Evolutionary conservation across 331 rosid genomes (phyloP).

Genomic region (Acacia pycnantha): DNA sequence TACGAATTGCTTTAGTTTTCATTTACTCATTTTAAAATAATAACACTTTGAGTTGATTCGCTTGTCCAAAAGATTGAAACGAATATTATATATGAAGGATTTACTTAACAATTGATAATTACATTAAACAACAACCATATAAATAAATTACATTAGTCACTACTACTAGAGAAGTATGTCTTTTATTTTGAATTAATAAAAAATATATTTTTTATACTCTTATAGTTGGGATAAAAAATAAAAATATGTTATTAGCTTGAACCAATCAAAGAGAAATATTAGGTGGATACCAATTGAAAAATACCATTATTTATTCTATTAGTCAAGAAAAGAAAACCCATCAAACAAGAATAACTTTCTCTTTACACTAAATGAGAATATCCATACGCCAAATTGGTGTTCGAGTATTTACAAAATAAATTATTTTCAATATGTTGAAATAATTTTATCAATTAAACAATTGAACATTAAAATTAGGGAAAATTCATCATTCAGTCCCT

Average conservation of each 20-base stretch:
- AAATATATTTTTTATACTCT: not conserved
- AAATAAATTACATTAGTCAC: not conserved
- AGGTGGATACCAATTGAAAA: not conserved
- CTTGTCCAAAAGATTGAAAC: constrained; percentile 31
- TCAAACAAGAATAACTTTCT: constrained; percentile 9
- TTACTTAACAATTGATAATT: constrained; percentile 20
- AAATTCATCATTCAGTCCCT: no score
- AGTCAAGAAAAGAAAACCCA: constrained; percentile 8
- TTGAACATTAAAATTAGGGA: no score
- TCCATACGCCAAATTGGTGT: not conserved
- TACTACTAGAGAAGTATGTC: not conserved
- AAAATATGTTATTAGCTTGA: not conserved
- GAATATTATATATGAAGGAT: constrained; percentile 22
- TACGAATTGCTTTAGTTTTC: constrained; percentile 30
- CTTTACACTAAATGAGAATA: not conserved
- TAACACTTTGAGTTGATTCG: constrained; percentile 23
- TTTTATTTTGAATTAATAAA: not conserved
- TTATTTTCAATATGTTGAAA: not conserved
- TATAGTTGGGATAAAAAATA: no score
- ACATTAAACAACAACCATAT: not conserved
- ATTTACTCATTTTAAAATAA: constrained; percentile 33
- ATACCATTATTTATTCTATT: not conserved
- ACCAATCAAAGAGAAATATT: not conserved
- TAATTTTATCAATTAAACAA: not conserved
- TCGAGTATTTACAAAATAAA: no score